Evolutionary conservation across 306 rosid species (phyloP), one percentile per base, ranked within the genome.

Genomic region (Herpetospermum pedunculosum): DNA sequence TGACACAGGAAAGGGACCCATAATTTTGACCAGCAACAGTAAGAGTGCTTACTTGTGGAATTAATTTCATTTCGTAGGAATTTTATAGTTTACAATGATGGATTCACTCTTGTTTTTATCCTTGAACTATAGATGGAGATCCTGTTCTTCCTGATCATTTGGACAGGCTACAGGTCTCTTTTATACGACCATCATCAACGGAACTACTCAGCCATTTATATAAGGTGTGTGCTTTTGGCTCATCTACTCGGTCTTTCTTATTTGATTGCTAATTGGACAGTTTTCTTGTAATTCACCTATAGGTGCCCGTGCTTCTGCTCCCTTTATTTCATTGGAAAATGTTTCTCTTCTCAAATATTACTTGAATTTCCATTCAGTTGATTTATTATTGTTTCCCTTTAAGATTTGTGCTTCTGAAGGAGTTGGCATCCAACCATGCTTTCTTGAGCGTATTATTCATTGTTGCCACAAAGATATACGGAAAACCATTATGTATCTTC

Each of bases 1-100:
- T 49, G 81, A 81, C 75, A 89, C 92, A 38, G 91, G 89, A 30
- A 89, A 88, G 80, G 88, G 96, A 63, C 97, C 99, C 70, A 91
- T 94, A 76, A 82, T 94, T 82, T 70, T 94, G 82, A 94, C 99
- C 84, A 86, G 96, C 96, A 88, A 89, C 63, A 81, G 99, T 94
- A 89, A 91, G 94, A 77, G 83, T 28, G 75, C 83, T 79, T 65
- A 55, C 72, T 49, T 26, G 75, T 48, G 70, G 40, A 25, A 37
- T 49, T 60, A n/a, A 26, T 29, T 78, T 50, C 60, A 57, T 80
- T 78, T 28, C 37, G 72, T 76, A 64, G 53, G 55, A 38, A 32
- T 28, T 30, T 75, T 30, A 32, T 71, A 79, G 82, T 73, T 75
- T 80, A 48, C n/a, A 48, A 70, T 32, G 62, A 46, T 79, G 43